Evolutionary conservation across 345 rosid species (phyloP).

Genomic region (Barbarea vulgaris): DNA sequence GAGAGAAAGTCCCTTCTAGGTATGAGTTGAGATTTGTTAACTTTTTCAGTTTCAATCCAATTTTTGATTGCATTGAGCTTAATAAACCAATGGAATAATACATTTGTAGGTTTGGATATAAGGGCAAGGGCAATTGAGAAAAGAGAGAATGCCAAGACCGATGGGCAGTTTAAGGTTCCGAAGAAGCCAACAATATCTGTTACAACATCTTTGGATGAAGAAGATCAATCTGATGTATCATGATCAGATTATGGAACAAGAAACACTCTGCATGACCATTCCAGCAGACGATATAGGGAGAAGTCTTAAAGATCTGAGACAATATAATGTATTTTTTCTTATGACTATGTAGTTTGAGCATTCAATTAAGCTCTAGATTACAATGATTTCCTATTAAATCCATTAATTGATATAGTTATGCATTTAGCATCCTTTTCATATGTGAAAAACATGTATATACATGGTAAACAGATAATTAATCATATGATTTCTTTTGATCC

Average conservation of each 20-base stretch:
- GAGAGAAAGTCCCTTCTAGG: conserved; percentile 56
- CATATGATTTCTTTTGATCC: too few relatives aligned
- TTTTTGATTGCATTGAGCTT: not conserved
- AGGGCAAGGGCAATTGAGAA: conserved; percentile 54
- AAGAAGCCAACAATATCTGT: conserved; percentile 47
- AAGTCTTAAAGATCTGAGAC: conserved; percentile 40
- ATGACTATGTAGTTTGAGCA: conserved; percentile 1
- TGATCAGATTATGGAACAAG: conserved; percentile 42
- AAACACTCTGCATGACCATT: conserved; percentile 39
- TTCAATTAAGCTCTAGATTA: not conserved
- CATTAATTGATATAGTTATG: too few relatives aligned
- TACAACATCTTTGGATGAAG: conserved; percentile 60
- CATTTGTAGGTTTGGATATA: conserved; percentile 46
- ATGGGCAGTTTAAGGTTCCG: conserved; percentile 68
- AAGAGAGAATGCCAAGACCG: conserved; percentile 41
- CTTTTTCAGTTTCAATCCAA: too few relatives aligned
- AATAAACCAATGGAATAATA: not conserved
- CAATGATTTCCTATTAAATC: not conserved
- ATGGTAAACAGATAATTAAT: too few relatives aligned
- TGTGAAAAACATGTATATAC: too few relatives aligned
- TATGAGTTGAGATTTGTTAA: conserved; percentile 22
- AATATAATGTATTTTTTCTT: conserved; percentile 41
- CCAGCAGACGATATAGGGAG: conserved; percentile 59
- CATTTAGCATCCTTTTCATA: too few relatives aligned
- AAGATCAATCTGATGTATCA: conserved; percentile 45